Evolutionary conservation across 2,329 filamentous ascomycete species (phyloP).

Genomic region (Remersonia thermophila): DNA sequence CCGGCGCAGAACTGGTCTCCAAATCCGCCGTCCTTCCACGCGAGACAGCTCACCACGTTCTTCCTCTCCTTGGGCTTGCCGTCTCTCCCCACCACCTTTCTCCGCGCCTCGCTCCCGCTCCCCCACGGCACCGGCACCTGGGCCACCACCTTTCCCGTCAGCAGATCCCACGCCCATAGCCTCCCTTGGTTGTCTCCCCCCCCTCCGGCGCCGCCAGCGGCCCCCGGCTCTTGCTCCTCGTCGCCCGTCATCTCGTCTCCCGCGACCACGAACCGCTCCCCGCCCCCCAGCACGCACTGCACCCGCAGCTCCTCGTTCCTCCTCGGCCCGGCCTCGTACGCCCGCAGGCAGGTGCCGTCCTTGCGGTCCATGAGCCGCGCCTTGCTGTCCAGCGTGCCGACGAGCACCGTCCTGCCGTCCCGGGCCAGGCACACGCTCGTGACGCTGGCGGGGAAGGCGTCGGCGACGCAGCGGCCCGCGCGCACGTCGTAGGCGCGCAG

Average conservation of each 20-base stretch:
- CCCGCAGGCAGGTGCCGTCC: slow-evolving; percentile 60
- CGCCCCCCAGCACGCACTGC: slow-evolving; percentile 60
- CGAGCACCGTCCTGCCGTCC: slow-evolving; percentile 63
- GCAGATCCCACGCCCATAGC: slow-evolving; percentile 72
- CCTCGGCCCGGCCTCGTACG: slow-evolving; percentile 47
- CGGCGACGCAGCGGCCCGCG: slow-evolving; percentile 56
- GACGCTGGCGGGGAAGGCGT: slow-evolving; percentile 59
- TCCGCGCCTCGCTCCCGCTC: slow-evolving; percentile 31
- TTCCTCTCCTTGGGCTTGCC: slow-evolving; percentile 46
- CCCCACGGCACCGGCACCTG: slow-evolving; percentile 49
- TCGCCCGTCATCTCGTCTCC: slow-evolving; percentile 55
- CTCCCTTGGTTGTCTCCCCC: slow-evolving; percentile 39
- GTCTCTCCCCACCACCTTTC: slow-evolving; percentile 44
- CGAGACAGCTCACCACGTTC: slow-evolving; percentile 50
- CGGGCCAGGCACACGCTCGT: slow-evolving; percentile 61
- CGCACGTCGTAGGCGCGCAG: slow-evolving; percentile 74
- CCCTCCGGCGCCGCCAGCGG: no score
- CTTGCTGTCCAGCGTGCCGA: slow-evolving; percentile 62
- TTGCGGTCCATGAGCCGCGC: slow-evolving; percentile 71
- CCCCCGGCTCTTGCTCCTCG: no score
- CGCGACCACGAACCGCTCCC: slow-evolving; percentile 65
- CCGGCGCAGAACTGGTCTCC: slow-evolving; percentile 54
- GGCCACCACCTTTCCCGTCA: slow-evolving; percentile 57
- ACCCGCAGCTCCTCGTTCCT: slow-evolving; percentile 62
- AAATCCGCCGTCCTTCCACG: slow-evolving; percentile 50